These are phyloP conservation scores for Syzygium aqueum DNA, from an alignment of 345 rosid genomes.

Conservation along the genomic window DNA sequence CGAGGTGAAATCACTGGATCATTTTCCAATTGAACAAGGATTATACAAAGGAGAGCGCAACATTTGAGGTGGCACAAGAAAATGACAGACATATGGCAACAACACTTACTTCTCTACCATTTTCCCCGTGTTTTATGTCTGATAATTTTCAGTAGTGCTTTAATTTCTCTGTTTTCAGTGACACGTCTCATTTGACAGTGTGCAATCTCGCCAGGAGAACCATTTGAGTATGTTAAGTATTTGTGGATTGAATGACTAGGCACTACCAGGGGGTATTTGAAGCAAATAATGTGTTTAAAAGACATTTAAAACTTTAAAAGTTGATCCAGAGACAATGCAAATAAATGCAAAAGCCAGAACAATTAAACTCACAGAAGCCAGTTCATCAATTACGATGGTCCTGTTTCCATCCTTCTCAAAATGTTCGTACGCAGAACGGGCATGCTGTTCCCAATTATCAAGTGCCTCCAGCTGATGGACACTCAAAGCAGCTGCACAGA, in stretches of 20 bases:
- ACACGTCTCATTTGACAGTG: neutral
- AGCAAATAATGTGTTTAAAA: neutral
- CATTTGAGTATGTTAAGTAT: neutral
- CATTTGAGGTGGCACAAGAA: neutral
- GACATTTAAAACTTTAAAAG: neutral
- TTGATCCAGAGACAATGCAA: neutral
- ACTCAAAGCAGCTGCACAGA: conserved; percentile 88
- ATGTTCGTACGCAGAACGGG: conserved; percentile 71
- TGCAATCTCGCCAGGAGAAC: neutral
- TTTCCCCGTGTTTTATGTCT: neutral
- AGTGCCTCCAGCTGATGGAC: conserved; percentile 92
- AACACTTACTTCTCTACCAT: neutral
- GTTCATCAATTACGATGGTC: conserved; percentile 81
- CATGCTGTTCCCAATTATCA: conserved; percentile 84
- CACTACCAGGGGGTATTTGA: neutral
- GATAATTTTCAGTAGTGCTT: neutral
- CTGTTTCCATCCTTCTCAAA: conserved; percentile 92
- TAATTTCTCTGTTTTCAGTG: neutral
- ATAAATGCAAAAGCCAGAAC: neutral
- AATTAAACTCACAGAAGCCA: conserved; percentile 61
- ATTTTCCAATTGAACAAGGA: neutral
- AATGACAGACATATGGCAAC: neutral
- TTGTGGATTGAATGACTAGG: neutral
- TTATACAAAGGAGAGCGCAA: neutral
- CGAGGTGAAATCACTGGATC: neutral